A percentile compares a stretch with the other conserved stretches of the same genome.
Conservation (phyloP, 305 asterid species). For the Fraxinus greggii region DNA sequence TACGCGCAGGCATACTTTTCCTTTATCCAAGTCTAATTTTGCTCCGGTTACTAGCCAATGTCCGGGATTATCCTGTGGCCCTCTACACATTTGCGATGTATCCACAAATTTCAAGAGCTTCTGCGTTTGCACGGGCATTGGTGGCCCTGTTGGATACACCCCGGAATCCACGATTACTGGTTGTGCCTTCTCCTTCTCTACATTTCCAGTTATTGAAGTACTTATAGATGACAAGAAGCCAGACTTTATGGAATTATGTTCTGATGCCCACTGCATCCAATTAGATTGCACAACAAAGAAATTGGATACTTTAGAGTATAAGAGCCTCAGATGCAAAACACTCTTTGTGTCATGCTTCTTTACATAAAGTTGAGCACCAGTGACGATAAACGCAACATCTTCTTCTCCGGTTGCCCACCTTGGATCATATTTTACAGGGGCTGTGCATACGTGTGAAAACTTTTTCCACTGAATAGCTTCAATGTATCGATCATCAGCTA, state of each 20-base stretch:
- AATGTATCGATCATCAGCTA: slow-evolving; percentile 40
- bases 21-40: slow-evolving; percentile 71
- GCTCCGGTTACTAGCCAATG: slow-evolving; percentile 96
- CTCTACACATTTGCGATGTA: slow-evolving; percentile 58
- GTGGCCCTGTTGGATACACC: slow-evolving; percentile 77
- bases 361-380: slow-evolving; percentile 86
- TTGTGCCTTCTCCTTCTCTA: slow-evolving; percentile 45
- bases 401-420: slow-evolving; percentile 40
- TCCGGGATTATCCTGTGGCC: slow-evolving; percentile 86
- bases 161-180: slow-evolving; percentile 69
- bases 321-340: slow-evolving; percentile 63
- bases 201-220: slow-evolving; percentile 38
- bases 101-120: slow-evolving; percentile 74
- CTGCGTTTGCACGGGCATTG: slow-evolving; percentile 42
- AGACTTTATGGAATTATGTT: slow-evolving; percentile 37
- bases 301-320: slow-evolving; percentile 45
- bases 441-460: slow-evolving; percentile 72
- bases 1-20: slow-evolving; percentile 66
- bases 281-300: slow-evolving; percentile 53
- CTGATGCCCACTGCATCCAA: slow-evolving; percentile 64
- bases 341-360: slow-evolving; percentile 37
- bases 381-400: slow-evolving; percentile 57
- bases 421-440: slow-evolving; percentile 65
- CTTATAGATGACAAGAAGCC: slow-evolving; percentile 65
- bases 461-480: slow-evolving; percentile 77